Conservation (phyloP, 345 rosid species). For the Gossypium raimondii region DNA sequence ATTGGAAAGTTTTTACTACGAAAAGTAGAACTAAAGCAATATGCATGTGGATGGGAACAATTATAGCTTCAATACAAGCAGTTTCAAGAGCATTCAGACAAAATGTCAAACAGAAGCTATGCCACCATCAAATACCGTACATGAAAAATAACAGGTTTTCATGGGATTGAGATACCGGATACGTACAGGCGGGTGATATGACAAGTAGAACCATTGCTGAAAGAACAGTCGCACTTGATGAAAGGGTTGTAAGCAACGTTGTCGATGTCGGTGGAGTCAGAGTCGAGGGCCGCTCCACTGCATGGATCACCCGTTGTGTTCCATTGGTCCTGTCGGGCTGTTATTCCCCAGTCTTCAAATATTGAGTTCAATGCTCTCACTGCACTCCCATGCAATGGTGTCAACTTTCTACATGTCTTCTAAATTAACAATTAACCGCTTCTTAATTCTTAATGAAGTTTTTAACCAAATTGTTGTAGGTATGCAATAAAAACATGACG, state of each 20-base stretch:
- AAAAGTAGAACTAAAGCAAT: neutral
- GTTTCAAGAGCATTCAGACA: neutral
- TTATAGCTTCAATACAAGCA: neutral
- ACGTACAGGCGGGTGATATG: slow-evolving; percentile 39
- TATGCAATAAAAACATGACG: too few relatives aligned
- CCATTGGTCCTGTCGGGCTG: slow-evolving; percentile 30
- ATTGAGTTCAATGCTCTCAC: slow-evolving; percentile 39
- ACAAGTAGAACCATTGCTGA: slow-evolving; percentile 32
- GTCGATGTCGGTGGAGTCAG: slow-evolving; percentile 14
- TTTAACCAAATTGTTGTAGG: too few relatives aligned
- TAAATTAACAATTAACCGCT: too few relatives aligned
- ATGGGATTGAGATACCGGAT: neutral
- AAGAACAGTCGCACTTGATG: slow-evolving; percentile 46
- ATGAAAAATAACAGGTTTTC: neutral
- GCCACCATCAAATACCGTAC: neutral
- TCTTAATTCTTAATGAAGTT: too few relatives aligned
- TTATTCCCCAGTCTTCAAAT: slow-evolving; percentile 36
- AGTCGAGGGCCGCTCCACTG: slow-evolving; percentile 36
- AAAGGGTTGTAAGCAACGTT: slow-evolving; percentile 22
- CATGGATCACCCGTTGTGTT: slow-evolving; percentile 48
- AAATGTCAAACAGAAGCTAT: neutral
- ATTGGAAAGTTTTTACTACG: too few relatives aligned
- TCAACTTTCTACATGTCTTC: neutral
- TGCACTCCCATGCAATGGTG: slow-evolving; percentile 3
- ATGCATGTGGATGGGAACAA: neutral